Conservation (phyloP, 2,329 filamentous ascomycete genomes). For the Talaromyces islandicus region DNA sequence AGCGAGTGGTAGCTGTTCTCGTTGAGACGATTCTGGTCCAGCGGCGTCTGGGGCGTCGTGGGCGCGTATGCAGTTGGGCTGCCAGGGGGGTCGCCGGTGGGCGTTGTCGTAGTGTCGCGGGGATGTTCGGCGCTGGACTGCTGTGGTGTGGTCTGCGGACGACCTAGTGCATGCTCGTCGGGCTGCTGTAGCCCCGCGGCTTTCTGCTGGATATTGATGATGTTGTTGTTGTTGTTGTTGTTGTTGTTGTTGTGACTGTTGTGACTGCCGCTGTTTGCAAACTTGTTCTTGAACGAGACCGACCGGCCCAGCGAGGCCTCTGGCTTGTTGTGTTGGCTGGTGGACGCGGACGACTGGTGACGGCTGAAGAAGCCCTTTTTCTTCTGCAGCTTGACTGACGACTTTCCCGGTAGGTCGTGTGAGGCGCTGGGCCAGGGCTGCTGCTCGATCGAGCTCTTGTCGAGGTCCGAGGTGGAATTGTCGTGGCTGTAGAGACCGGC, state of each 20-base stretch:
- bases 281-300: constrained; percentile 7
- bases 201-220: background rate
- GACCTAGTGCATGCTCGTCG: background rate
- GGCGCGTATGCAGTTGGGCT: constrained; percentile 1
- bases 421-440: constrained; percentile 16
- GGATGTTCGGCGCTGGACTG: background rate
- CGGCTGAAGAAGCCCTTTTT: constrained; percentile 11
- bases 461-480: constrained; percentile 13
- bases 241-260: background rate
- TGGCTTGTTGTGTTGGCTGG: background rate
- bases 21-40: constrained; percentile 14
- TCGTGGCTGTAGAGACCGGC: constrained; percentile 12
- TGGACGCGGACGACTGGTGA: constrained; percentile 10
- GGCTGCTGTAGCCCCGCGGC: background rate
- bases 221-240: too few species aligned
- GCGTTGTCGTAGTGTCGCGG: background rate
- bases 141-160: background rate
- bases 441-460: constrained; percentile 13
- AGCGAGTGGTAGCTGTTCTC: constrained; percentile 14
- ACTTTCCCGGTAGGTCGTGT: constrained; percentile 10
- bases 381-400: constrained; percentile 10
- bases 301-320: constrained; percentile 6
- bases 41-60: constrained; percentile 4
- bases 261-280: background rate
- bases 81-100: constrained; percentile 2